phyloP scores from a whole-genome alignment of 2,329 filamentous ascomycete genomes.

The Colletotrichum sp. region DNA sequence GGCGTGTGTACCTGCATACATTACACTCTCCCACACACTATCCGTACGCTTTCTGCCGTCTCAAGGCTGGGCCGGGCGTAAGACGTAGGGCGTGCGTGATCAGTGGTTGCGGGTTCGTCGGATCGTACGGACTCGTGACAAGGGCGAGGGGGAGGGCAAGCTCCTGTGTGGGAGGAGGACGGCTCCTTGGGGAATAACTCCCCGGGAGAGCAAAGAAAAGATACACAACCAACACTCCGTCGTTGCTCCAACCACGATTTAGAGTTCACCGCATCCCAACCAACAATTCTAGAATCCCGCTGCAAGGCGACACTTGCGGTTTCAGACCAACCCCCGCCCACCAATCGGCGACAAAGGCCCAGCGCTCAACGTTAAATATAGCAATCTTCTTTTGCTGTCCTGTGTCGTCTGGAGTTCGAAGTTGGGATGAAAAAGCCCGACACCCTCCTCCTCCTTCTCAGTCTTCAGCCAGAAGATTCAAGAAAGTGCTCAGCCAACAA shows the following conservation, averaged over 20 bases:
- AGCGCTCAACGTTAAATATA: neutral
- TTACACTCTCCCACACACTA: neutral
- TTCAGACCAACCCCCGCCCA: neutral
- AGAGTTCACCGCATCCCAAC: neutral
- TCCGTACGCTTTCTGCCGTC: neutral
- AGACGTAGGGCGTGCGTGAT: neutral
- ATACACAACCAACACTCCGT: neutral
- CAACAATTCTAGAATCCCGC: neutral
- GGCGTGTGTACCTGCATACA: neutral
- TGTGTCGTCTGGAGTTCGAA: neutral
- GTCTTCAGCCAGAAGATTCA: neutral
- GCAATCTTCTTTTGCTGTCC: neutral
- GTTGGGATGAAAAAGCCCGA: neutral
- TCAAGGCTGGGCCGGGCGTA: neutral
- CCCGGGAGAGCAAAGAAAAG: neutral
- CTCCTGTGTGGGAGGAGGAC: neutral
- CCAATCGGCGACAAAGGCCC: neutral
- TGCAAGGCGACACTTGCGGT: neutral
- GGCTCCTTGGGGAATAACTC: neutral
- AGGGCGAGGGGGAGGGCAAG: neutral
- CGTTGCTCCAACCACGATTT: neutral
- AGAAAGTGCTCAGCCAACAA: neutral
- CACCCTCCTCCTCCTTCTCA: neutral
- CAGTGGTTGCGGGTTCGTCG: neutral
- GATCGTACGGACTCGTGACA: neutral